Evolutionary conservation across 495 filamentous ascomycete genomes (phyloP).

Genomic region (Apodospora peruviana): DNA sequence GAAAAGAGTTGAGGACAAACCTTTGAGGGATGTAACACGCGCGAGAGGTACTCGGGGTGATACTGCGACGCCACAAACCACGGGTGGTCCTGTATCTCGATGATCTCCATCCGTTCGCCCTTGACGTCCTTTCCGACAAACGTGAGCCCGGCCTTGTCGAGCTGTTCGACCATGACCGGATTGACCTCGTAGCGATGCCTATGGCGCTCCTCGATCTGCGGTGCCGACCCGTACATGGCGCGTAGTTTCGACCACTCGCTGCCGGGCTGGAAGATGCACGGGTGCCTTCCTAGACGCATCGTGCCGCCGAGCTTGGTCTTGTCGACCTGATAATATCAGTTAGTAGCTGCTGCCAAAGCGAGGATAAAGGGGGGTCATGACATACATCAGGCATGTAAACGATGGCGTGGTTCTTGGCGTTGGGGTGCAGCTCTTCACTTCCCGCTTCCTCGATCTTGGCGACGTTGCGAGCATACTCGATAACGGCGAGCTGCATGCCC

Average conservation of each 20-base stretch:
- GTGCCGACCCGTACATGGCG: conserved; percentile 59
- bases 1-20: too few relatives aligned
- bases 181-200: conserved; percentile 76
- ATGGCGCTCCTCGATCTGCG: conserved; percentile 58
- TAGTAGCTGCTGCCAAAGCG: background rate
- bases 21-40: conserved; percentile 43
- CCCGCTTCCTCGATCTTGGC: conserved; percentile 55
- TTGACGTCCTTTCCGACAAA: conserved; percentile 77
- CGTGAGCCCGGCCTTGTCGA: conserved; percentile 54
- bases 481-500: conserved; percentile 90
- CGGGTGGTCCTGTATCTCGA: conserved; percentile 84
- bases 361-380: background rate
- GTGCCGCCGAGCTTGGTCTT: conserved; percentile 72
- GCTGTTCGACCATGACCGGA: conserved; percentile 53
- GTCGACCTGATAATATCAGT: background rate
- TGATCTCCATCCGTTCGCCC: conserved; percentile 82
- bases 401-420: conserved; percentile 56
- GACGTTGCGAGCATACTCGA: conserved; percentile 77
- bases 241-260: conserved; percentile 78
- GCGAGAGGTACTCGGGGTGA: conserved; percentile 18
- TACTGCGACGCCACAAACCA: conserved; percentile 64
- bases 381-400: conserved; percentile 82
- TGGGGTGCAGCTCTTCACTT: conserved; percentile 59
- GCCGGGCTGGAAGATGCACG: conserved; percentile 67
- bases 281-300: conserved; percentile 80